Evolutionary conservation across 1,139 yeast species (phyloP), one percentile per base, ranked within the genome.

Genomic region (Saccharomyces hybrid): DNA sequence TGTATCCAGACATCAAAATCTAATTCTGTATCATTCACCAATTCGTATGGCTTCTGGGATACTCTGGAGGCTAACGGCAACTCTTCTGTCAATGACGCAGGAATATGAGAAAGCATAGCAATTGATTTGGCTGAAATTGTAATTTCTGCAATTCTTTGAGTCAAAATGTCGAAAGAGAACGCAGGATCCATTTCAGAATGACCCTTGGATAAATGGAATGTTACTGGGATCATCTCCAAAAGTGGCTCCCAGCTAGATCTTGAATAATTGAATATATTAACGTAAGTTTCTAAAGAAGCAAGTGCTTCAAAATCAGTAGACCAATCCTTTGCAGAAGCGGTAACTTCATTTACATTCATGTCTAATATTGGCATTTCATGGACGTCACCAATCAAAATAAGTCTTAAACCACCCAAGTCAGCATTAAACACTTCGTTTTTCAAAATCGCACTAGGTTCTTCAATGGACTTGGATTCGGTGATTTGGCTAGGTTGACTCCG

Each of bases 221-320:
- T 84, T 53, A 93, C 75, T 9, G 91, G 86, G 88, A 96, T 88
- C 0, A 93, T 84, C 63, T 95, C 99, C 51, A 93, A 70, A 50
- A 95, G 74, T 0, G 99, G 98, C 63, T 95, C 99, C 99, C 99
- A 95, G 0, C 95, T 82, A 0, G 98, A 90, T 61, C 89, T 83
- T 0, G 97, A 82, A 67, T 91, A 91, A 68, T 93, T 93, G 75
- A 86, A 93, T 26, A 91, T 83, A 68, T 91, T 93, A 9, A 87
- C 79, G 60, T 76, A 82, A 0, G 90, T 79, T 61, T 84, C 88
- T 31, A 91, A 71, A 30, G 82, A 82, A 0, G 86, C 77, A 58
- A 84, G 86, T 0, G 91, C 88, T 62, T 82, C 84, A 54, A 88
- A 71, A 61, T 89, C 95, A 1, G 95, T 84, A 0, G 97, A 86